phyloP scores from a whole-genome alignment of 2,329 filamentous ascomycete species.

The Septoria linicola region DNA sequence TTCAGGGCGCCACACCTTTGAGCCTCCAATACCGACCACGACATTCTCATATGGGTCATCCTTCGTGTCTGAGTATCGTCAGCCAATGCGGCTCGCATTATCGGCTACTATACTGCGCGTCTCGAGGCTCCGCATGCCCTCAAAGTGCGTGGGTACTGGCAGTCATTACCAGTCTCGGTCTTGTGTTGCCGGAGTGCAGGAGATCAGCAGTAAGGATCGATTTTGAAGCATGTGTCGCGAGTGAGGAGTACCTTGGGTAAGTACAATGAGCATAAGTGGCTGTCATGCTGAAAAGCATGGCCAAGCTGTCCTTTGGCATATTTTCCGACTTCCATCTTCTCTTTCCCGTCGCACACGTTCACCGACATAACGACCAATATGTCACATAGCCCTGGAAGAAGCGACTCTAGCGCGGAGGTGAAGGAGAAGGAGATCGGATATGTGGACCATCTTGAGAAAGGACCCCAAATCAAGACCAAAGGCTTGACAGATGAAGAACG shows the following conservation, averaged over 20 bases:
- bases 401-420: constrained; percentile 8
- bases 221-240: neutral
- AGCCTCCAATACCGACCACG: constrained; percentile 12
- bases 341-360: neutral
- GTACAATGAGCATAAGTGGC: constrained; percentile 9
- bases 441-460: constrained; percentile 19
- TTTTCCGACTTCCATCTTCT: too few relatives aligned
- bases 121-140: neutral
- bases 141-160: too few relatives aligned
- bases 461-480: constrained; percentile 16
- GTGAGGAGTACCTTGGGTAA: constrained; percentile 10
- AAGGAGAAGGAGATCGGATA: constrained; percentile 26
- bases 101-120: neutral
- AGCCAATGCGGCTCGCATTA: constrained; percentile 8
- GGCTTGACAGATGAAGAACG: constrained; percentile 27
- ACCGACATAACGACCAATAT: too few relatives aligned
- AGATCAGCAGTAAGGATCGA: neutral
- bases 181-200: neutral
- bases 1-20: constrained; percentile 6
- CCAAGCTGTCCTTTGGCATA: too few relatives aligned
- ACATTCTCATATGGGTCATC: neutral
- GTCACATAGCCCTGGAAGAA: constrained; percentile 12
- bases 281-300: neutral
- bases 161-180: too few relatives aligned
- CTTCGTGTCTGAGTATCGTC: constrained; percentile 2